Conservation (phyloP, 768 basidiomycete genomes). For the Crassisporium funariophilum region DNA sequence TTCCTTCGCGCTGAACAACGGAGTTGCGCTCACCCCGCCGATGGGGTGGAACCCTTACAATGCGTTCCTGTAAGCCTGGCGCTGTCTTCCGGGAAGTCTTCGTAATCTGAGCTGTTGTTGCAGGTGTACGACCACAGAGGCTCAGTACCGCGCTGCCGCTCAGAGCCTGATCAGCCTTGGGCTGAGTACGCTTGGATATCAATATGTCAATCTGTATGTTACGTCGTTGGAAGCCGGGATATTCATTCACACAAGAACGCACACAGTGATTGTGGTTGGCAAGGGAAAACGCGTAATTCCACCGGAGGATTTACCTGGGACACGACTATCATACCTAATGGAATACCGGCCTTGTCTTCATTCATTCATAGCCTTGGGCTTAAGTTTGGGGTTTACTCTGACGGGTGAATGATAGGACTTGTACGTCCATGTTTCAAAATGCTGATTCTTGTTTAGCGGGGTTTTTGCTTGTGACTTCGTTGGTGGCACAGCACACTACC, state of each 20-base stretch:
- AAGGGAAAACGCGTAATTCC: slow-evolving; percentile 41
- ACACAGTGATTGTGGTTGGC: slow-evolving; percentile 54
- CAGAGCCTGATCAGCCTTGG: slow-evolving; percentile 40
- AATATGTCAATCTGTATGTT: slow-evolving; percentile 44
- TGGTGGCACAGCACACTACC: slow-evolving; percentile 44
- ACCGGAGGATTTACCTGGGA: slow-evolving; percentile 48
- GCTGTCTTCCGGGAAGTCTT: not conserved
- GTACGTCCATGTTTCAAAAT: not conserved
- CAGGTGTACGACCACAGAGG: slow-evolving; percentile 44
- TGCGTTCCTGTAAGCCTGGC: slow-evolving; percentile 39
- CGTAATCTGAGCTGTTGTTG: not conserved
- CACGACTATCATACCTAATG: slow-evolving; percentile 38
- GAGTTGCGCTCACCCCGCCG: slow-evolving; percentile 42
- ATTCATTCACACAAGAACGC: not conserved
- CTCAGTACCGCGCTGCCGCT: slow-evolving; percentile 42
- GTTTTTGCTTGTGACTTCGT: slow-evolving; percentile 47
- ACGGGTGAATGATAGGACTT: slow-evolving; percentile 28
- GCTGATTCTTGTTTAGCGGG: slow-evolving; percentile 30
- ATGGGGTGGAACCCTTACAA: slow-evolving; percentile 57
- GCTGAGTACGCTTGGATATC: slow-evolving; percentile 39
- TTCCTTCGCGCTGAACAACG: slow-evolving; percentile 36
- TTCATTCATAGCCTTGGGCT: slow-evolving; percentile 43
- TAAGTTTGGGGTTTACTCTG: slow-evolving; percentile 71
- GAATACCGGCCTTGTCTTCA: slow-evolving; percentile 38
- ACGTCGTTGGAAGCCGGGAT: not conserved